These are phyloP conservation scores for Cymbidium sinense DNA, from an alignment of 106 monocot genomes.

Conservation along the genomic window DNA sequence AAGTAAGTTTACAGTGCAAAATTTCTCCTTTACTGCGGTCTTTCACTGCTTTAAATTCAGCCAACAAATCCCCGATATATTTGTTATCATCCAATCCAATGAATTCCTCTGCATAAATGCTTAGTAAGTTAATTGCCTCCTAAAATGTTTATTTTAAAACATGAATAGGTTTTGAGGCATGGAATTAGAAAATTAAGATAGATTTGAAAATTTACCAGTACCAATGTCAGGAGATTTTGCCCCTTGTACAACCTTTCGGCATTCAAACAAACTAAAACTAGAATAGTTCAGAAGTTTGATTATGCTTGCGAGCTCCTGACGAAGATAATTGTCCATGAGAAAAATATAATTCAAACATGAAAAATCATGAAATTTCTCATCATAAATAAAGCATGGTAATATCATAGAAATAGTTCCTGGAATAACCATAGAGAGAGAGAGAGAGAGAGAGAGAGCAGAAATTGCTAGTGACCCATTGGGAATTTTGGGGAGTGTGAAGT, in stretches of 20 bases:
- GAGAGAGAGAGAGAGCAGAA: not conserved
- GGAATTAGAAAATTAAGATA: not conserved
- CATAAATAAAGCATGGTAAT: not conserved
- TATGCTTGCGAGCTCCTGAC: slow-evolving; percentile 91
- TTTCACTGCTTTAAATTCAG: slow-evolving; percentile 87
- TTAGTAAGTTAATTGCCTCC: not conserved
- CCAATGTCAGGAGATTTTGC: slow-evolving; percentile 70
- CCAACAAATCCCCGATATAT: slow-evolving; percentile 88
- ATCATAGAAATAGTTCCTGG: too few relatives aligned
- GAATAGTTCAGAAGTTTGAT: slow-evolving; percentile 89
- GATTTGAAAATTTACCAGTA: slow-evolving; percentile 51
- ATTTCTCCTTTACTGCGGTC: slow-evolving; percentile 94
- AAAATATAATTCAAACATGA: slow-evolving; percentile 1
- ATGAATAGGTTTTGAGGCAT: not conserved
- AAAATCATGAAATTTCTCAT: not conserved
- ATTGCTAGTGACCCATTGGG: not conserved
- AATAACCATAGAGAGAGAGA: not conserved
- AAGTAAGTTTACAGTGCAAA: slow-evolving; percentile 86
- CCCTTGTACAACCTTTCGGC: slow-evolving; percentile 73
- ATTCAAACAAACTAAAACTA: slow-evolving; percentile 96
- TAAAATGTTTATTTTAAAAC: not conserved
- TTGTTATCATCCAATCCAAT: slow-evolving; percentile 97
- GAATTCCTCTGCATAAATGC: slow-evolving; percentile 73
- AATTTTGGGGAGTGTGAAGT: not conserved
- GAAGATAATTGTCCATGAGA: slow-evolving; percentile 9